These are phyloP conservation scores for Acanthamoeba sp. DNA, from an alignment of 208 protist genomes.

Conservation along the genomic window DNA sequence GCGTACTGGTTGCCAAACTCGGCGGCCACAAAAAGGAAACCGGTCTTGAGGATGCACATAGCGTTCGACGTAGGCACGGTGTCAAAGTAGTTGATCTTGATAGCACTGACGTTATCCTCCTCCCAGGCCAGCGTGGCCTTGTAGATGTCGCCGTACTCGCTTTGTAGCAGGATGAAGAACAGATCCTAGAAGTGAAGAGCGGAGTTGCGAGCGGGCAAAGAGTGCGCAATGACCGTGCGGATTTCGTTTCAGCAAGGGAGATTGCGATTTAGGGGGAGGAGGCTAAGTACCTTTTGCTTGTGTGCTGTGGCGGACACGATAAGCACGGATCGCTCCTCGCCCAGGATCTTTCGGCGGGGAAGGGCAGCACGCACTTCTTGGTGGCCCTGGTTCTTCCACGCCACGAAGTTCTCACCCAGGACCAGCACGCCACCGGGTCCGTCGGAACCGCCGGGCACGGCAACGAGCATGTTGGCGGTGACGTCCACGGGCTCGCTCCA, in stretches of 20 bases:
- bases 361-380: conserved; percentile 74
- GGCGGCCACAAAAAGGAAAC: conserved; percentile 96
- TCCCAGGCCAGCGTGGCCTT: conserved; percentile 94
- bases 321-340: conserved; percentile 92
- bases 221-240: too few relatives aligned
- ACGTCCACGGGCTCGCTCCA: conserved; percentile 93
- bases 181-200: conserved; percentile 76
- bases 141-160: conserved; percentile 98
- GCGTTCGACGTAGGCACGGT: conserved; percentile 94
- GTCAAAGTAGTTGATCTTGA: conserved; percentile 98
- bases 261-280: too few relatives aligned
- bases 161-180: conserved; percentile 98
- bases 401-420: conserved; percentile 95
- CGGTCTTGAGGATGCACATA: conserved; percentile 95
- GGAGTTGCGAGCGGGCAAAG: too few relatives aligned
- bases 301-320: conserved; percentile 92
- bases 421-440: conserved; percentile 98
- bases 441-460: conserved; percentile 92
- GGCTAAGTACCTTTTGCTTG: conserved; percentile 86
- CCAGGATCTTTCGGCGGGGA: conserved; percentile 89
- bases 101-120: conserved; percentile 88
- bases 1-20: conserved; percentile 96
- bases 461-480: conserved; percentile 93
- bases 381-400: conserved; percentile 93
- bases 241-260: too few relatives aligned